Percentiles rank a stretch among this genome's conserved stretches.
Evolutionary conservation across 2,329 filamentous ascomycete species (phyloP).

Genomic region (Gremmenia infestans): DNA sequence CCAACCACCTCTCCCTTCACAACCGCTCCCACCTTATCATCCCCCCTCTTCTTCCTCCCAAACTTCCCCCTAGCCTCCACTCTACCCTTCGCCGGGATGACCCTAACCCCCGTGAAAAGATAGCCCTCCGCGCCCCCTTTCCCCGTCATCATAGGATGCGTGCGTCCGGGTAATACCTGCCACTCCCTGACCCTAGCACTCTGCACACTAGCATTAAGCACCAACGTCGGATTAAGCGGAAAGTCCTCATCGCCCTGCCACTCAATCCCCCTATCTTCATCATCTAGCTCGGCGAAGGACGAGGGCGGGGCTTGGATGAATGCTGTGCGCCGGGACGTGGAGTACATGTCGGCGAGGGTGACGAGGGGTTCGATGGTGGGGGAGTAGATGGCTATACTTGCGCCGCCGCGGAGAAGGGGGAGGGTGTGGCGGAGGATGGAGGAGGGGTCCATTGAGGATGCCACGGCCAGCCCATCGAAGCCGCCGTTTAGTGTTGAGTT

Average conservation of each 20-base stretch:
- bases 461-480: conserved; percentile 79
- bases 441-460: conserved; percentile 74
- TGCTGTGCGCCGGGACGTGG: conserved; percentile 70
- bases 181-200: conserved; percentile 72
- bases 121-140: conserved; percentile 86
- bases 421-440: conserved; percentile 71
- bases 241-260: conserved; percentile 69
- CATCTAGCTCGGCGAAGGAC: conserved; percentile 36
- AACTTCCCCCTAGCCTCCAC: conserved; percentile 81
- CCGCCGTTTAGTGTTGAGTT: conserved; percentile 68
- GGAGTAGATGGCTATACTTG: conserved; percentile 80
- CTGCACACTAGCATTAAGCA: conserved; percentile 77
- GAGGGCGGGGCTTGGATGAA: conserved; percentile 55
- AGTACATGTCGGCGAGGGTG: conserved; percentile 77
- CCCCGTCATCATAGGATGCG: conserved; percentile 90
- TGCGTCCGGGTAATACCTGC: conserved; percentile 88
- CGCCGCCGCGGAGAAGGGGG: conserved; percentile 77
- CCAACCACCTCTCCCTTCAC: conserved; percentile 5
- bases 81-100: conserved; percentile 71
- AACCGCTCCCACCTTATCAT: background rate
- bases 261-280: conserved; percentile 44
- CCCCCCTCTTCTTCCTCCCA: conserved; percentile 20
- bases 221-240: conserved; percentile 77
- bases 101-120: conserved; percentile 77
- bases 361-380: conserved; percentile 75